Percentiles rank a stretch among this genome's conserved stretches.
These are phyloP conservation scores for Penicillium parvum DNA, from an alignment of 495 filamentous ascomycete species.

Conservation along the genomic window DNA sequence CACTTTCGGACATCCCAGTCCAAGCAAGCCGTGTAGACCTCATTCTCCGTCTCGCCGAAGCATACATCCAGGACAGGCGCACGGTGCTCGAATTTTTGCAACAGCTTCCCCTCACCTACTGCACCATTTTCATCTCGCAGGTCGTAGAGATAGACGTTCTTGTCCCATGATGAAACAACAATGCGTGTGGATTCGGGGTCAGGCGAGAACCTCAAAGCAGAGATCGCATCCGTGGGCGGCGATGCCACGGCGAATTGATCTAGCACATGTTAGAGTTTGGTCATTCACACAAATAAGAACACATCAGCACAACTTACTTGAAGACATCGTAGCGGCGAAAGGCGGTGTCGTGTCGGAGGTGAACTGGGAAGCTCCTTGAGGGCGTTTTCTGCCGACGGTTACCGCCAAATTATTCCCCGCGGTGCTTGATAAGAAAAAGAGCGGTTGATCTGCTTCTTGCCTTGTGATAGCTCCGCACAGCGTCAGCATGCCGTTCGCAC, in stretches of 20 bases:
- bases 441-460: background rate
- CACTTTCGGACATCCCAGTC: constrained; percentile 81
- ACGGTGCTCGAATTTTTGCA: constrained; percentile 72
- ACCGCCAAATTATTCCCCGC: constrained; percentile 34
- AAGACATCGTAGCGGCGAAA: constrained; percentile 27
- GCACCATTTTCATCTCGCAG: constrained; percentile 54
- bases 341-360: constrained; percentile 17
- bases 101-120: constrained; percentile 53
- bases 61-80: constrained; percentile 89
- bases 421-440: constrained; percentile 25
- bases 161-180: constrained; percentile 93
- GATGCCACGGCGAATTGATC: constrained; percentile 45
- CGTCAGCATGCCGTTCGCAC: constrained; percentile 54
- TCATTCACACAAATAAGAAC: too few relatives aligned
- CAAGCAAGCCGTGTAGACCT: constrained; percentile 78
- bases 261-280: constrained; percentile 6
- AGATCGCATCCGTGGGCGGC: constrained; percentile 86
- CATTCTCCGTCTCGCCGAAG: constrained; percentile 73
- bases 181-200: constrained; percentile 59
- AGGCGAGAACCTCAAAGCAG: constrained; percentile 78
- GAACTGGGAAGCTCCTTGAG: constrained; percentile 26
- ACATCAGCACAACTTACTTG: constrained; percentile 25
- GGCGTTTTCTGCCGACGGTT: constrained; percentile 32
- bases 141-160: constrained; percentile 86
- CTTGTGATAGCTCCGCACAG: too few relatives aligned